Evolutionary conservation across 805 yeast genomes (phyloP), one percentile per base, ranked within the genome.

Genomic region (Trichomonascus vanleenenianus): DNA sequence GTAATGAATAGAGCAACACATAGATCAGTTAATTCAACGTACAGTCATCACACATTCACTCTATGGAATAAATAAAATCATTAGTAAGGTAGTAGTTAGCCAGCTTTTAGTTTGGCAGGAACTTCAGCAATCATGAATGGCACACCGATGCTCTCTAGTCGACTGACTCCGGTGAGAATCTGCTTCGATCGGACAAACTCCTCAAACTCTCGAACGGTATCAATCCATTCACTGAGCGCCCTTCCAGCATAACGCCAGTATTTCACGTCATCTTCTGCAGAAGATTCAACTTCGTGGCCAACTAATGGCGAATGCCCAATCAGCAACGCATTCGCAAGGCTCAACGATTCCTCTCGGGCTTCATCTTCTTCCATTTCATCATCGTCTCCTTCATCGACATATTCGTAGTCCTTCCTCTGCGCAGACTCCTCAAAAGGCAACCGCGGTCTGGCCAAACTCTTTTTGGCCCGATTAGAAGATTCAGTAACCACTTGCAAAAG

Each of bases 211-310:
- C 48, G 38, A 35, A 66, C 68, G 8, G 56, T 54, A 2, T 51
- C 45, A 40, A 57, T 59, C 72, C 72, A 68, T 44, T 68, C 73
- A 30, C 64, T 55, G 19, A 68, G 49, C 15, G 72, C 57, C 22
- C 67, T 54, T 9, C 68, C 68, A 14, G 65, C 60, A 46, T 68
- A 68, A 49, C 61, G 65, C 67, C 66, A 66, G 41, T 53, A 57
- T 48, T 34, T 55, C 46, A 54, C 44, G 19, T 52, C 50, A 32
- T 54, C 56, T 9, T 40, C 31, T 11, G 34, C 43, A 35, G 19
- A 40, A 35, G 20, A 38, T 18, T 20, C 30, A 30, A n/a, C 32
- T 39, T 25, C 44, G 27, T 20, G 22, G 10, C 18, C 44, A 10
- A 18, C 34, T 2, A 43, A 33, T 18, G 15, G 34, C n/a, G 16